phyloP scores from a whole-genome alignment of 2,329 filamentous ascomycete genomes.

The Beauveria asiatica region DNA sequence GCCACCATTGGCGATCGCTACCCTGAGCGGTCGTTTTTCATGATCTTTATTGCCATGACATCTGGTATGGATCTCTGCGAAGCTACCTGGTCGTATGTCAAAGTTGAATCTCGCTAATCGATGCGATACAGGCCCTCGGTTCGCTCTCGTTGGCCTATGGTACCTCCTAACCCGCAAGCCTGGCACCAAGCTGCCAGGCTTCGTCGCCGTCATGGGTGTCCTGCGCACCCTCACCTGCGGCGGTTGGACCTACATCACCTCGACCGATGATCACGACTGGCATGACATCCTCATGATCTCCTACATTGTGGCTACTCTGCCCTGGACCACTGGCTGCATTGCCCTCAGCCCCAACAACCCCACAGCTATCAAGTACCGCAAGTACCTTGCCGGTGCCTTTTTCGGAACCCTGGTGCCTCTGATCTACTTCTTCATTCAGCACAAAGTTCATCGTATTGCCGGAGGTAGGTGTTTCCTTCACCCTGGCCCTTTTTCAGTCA shows the following conservation, averaged over 20 bases:
- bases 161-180: conserved; percentile 78
- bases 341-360: conserved; percentile 79
- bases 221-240: conserved; percentile 90
- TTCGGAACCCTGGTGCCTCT: conserved; percentile 86
- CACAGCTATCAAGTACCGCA: conserved; percentile 77
- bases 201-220: conserved; percentile 70
- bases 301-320: conserved; percentile 86
- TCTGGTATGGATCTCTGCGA: conserved; percentile 51
- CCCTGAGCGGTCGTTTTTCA: conserved; percentile 92
- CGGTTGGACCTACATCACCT: conserved; percentile 97
- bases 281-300: conserved; percentile 99
- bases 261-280: conserved; percentile 96
- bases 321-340: conserved; percentile 90
- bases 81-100: not conserved
- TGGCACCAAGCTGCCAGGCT: conserved; percentile 67
- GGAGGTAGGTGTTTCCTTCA: conserved; percentile 60
- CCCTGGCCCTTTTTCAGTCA: not conserved
- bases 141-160: conserved; percentile 84
- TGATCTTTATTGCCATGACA: conserved; percentile 93
- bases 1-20: conserved; percentile 96
- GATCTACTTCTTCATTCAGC: conserved; percentile 96
- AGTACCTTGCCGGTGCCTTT: conserved; percentile 73
- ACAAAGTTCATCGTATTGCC: conserved; percentile 89
- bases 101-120: not conserved
- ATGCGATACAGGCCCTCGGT: conserved; percentile 64